Evolutionary conservation across 2,329 filamentous ascomycete genomes (phyloP).

Genomic region (Dryadomyces quercus-mongolicae): DNA sequence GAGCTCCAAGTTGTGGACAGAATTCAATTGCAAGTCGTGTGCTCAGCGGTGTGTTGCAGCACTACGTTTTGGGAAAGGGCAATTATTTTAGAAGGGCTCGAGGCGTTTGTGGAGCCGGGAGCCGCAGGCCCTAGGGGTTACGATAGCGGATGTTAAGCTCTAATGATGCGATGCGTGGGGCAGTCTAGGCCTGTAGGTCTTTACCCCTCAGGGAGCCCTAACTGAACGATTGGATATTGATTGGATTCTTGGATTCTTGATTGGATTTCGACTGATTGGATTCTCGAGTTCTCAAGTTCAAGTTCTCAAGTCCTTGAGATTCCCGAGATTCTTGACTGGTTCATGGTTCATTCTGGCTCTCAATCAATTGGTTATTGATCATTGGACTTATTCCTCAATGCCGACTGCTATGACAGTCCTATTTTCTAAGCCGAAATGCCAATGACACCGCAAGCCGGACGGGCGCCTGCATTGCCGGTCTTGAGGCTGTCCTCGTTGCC

Average conservation of each 20-base stretch:
- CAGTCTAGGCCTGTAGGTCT: neutral
- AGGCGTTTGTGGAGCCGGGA: neutral
- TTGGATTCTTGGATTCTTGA: too few relatives aligned
- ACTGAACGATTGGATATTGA: too few relatives aligned
- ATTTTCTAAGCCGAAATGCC: slow-evolving; percentile 61
- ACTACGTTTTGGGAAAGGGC: neutral
- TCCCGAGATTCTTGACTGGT: too few relatives aligned
- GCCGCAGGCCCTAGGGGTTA: too few relatives aligned
- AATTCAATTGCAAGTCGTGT: neutral
- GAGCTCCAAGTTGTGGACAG: neutral
- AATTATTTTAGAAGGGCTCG: neutral
- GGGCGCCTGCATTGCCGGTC: slow-evolving; percentile 89
- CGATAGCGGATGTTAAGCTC: neutral
- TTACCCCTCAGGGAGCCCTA: too few relatives aligned
- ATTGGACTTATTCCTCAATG: too few relatives aligned
- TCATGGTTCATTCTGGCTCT: too few relatives aligned
- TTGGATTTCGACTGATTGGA: too few relatives aligned
- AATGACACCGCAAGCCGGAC: slow-evolving; percentile 95
- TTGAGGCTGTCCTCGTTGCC: slow-evolving; percentile 91
- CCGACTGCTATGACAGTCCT: neutral
- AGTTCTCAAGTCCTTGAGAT: too few relatives aligned
- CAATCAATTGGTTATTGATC: too few relatives aligned
- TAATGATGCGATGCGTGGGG: neutral
- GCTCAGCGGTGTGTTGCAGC: neutral
- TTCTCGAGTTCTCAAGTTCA: too few relatives aligned